Evolutionary conservation across 306 rosid species (phyloP).

Genomic region (Medicago ruthenica): DNA sequence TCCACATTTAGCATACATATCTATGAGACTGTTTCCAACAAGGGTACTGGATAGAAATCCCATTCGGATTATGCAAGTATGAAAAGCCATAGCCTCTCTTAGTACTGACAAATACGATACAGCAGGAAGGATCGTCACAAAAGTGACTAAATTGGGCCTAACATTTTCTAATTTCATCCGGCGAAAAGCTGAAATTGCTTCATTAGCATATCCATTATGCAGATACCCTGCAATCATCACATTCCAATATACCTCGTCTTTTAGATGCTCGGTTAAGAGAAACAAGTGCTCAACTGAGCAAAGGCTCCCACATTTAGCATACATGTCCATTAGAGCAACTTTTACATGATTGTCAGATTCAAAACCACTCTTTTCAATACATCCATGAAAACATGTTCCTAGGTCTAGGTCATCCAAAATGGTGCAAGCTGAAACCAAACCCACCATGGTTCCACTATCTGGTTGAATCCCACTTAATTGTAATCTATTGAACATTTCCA

Average conservation of each 20-base stretch:
- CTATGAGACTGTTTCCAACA: conserved; percentile 62
- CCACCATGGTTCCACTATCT: conserved; percentile 63
- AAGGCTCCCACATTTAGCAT: conserved; percentile 65
- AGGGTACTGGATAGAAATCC: conserved; percentile 62
- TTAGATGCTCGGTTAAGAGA: conserved; percentile 41
- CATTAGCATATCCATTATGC: conserved; percentile 48
- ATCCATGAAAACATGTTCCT: conserved; percentile 64
- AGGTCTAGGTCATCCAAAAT: conserved; percentile 44
- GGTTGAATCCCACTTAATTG: conserved; percentile 55
- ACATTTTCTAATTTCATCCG: conserved; percentile 60
- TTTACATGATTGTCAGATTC: conserved; percentile 55
- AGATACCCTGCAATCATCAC: conserved; percentile 67
- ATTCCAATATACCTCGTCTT: conserved; percentile 67
- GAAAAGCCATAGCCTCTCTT: conserved; percentile 69
- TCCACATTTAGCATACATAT: conserved; percentile 79
- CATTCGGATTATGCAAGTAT: conserved; percentile 60
- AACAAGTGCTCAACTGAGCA: conserved; percentile 61
- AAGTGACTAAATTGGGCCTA: conserved; percentile 62
- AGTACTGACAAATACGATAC: conserved; percentile 57
- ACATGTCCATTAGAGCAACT: conserved; percentile 68
- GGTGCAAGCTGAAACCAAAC: conserved; percentile 59
- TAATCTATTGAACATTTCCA: conserved; percentile 53
- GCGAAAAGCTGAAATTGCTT: conserved; percentile 56
- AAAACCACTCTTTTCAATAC: conserved; percentile 55
- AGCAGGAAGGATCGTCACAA: conserved; percentile 64